These are phyloP conservation scores for Fusarium tanahbumbuense DNA, from an alignment of 2,329 filamentous ascomycete species.

Conservation along the genomic window DNA sequence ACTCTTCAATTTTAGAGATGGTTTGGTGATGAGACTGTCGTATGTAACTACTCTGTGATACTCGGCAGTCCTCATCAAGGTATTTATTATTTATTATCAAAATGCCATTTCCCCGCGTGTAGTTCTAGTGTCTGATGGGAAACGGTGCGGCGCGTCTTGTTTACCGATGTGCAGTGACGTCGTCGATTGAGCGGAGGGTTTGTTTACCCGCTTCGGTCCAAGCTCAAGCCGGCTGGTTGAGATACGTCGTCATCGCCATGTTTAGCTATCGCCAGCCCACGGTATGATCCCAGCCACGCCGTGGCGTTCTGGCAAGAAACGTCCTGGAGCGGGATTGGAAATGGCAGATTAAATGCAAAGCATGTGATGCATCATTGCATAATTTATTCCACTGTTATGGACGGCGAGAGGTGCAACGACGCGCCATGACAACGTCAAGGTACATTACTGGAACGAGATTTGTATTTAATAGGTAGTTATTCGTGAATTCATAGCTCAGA, in stretches of 20 bases:
- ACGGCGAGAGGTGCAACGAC: not conserved
- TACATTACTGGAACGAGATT: not conserved
- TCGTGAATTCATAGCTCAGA: not conserved
- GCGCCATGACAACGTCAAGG: not conserved
- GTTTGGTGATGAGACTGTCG: too few relatives aligned
- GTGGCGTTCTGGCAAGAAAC: not conserved
- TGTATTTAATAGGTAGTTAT: fast-evolving
- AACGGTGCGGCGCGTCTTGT: not conserved
- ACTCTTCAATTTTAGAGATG: constrained; percentile 12
- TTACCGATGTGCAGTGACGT: not conserved
- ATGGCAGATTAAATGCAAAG: not conserved
- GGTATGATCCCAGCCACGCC: not conserved
- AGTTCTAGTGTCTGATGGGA: not conserved
- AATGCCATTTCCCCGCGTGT: not conserved
- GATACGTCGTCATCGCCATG: not conserved
- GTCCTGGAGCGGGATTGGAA: not conserved
- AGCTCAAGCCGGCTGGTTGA: not conserved
- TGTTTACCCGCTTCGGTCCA: not conserved
- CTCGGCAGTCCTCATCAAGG: fast-evolving
- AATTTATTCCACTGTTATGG: too few relatives aligned
- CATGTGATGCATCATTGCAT: not conserved
- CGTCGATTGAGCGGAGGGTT: not conserved
- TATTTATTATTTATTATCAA: not conserved
- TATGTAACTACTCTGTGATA: fast-evolving
- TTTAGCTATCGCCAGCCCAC: not conserved